Conservation (phyloP, 805 yeast genomes). For the Wickerhamomyces hampshirensis region DNA sequence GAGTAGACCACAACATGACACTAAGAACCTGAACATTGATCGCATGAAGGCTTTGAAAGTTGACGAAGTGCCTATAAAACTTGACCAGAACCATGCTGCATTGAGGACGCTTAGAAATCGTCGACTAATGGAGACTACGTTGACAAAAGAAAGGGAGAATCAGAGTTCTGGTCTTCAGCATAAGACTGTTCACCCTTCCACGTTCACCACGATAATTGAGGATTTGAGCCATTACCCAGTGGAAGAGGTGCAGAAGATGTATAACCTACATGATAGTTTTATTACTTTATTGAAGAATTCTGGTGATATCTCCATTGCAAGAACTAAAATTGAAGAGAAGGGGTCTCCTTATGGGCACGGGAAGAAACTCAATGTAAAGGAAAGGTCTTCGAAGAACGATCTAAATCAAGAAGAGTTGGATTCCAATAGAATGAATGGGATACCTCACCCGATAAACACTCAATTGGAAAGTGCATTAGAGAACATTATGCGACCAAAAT, state of each 20-base stretch:
- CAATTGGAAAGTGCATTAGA: slow-evolving; percentile 17
- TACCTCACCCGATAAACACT: slow-evolving; percentile 7
- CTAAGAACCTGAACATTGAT: slow-evolving; percentile 6
- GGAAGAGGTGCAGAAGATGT: slow-evolving; percentile 11
- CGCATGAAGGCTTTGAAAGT: slow-evolving; percentile 16
- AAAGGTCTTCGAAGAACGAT: too few species aligned
- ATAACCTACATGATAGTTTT: slow-evolving; percentile 7
- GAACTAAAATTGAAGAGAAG: slow-evolving; percentile 1
- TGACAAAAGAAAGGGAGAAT: slow-evolving; percentile 6
- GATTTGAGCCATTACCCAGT: slow-evolving; percentile 13
- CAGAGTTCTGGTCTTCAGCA: background rate
- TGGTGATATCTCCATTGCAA: slow-evolving; percentile 7
- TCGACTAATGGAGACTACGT: slow-evolving; percentile 7
- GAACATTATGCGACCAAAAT: slow-evolving; percentile 3
- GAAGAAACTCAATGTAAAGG: too few species aligned
- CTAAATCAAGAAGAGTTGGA: slow-evolving; percentile 7
- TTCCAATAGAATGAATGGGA: slow-evolving; percentile 15
- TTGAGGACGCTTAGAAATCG: slow-evolving; percentile 15
- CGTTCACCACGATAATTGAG: slow-evolving; percentile 17
- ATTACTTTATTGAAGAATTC: background rate
- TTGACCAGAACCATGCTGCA: slow-evolving; percentile 20
- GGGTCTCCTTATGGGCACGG: background rate
- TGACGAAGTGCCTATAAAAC: slow-evolving; percentile 15
- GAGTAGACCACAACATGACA: slow-evolving; percentile 1
- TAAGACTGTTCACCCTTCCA: slow-evolving; percentile 13